phyloP scores from a whole-genome alignment of 192 early-diverging fungal species.

The Dissophora globulifera region DNA sequence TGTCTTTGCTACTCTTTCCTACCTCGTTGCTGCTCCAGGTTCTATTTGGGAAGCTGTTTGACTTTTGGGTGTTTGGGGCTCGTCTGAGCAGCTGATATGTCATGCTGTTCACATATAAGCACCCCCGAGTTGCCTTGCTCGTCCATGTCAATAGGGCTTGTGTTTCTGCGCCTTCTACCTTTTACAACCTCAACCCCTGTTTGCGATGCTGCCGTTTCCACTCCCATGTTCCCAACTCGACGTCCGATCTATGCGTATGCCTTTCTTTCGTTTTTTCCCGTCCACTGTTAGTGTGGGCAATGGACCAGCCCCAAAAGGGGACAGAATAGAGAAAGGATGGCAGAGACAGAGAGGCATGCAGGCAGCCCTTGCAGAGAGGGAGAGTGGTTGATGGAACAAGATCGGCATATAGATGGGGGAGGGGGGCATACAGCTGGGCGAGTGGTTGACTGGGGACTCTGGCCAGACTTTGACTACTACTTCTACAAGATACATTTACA shows the following conservation, averaged over 20 bases:
- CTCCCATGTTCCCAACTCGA: too few relatives aligned
- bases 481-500: background rate
- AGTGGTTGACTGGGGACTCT: too few relatives aligned
- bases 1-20: background rate
- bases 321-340: too few relatives aligned
- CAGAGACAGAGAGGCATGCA: background rate
- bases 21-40: background rate
- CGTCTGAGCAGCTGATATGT: conserved; percentile 10
- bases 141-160: background rate
- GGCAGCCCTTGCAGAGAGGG: too few relatives aligned
- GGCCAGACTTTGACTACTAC: too few relatives aligned
- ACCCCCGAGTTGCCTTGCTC: background rate
- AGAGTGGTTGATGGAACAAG: too few relatives aligned
- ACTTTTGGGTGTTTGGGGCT: conserved; percentile 3
- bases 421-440: too few relatives aligned
- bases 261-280: background rate
- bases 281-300: too few relatives aligned
- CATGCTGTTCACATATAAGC: background rate
- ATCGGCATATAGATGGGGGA: background rate
- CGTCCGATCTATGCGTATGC: background rate
- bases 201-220: too few relatives aligned
- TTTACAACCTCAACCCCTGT: too few relatives aligned
- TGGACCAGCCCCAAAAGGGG: too few relatives aligned
- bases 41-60: background rate
- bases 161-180: too few relatives aligned